These are phyloP conservation scores for Lepidium sativum DNA, from an alignment of 345 rosid genomes.

Conservation along the genomic window DNA sequence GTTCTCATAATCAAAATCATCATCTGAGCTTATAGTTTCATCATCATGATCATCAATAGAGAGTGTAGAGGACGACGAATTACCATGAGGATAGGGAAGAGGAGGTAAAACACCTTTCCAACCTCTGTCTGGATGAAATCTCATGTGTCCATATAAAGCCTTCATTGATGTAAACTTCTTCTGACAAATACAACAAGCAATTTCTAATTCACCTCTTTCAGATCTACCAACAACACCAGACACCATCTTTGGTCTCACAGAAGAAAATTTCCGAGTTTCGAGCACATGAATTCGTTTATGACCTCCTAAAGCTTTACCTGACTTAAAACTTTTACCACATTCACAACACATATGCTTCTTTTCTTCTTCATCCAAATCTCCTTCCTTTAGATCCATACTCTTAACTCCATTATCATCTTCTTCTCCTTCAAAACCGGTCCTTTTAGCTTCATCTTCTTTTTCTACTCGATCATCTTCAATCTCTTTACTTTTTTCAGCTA, in stretches of 20 bases:
- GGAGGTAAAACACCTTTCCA: constrained; percentile 48
- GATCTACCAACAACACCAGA: constrained; percentile 26
- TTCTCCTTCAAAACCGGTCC: background rate
- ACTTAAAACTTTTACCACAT: constrained; percentile 36
- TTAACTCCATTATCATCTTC: constrained; percentile 9
- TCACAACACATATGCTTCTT: constrained; percentile 22
- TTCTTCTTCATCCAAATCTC: constrained; percentile 12
- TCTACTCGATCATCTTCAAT: background rate
- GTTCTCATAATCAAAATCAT: constrained; percentile 12
- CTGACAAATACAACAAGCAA: constrained; percentile 29
- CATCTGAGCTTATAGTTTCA: constrained; percentile 16
- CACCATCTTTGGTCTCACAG: constrained; percentile 16
- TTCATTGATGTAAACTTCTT: constrained; percentile 36
- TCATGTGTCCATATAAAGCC: constrained; percentile 51
- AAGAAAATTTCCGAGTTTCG: background rate
- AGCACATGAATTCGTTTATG: constrained; percentile 39
- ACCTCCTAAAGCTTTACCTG: constrained; percentile 49
- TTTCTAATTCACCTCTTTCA: constrained; percentile 1
- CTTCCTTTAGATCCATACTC: constrained; percentile 7
- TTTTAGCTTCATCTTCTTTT: constrained; percentile 8
- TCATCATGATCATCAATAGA: constrained; percentile 24
- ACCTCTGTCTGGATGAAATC: constrained; percentile 44
- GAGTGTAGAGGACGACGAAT: constrained; percentile 26
- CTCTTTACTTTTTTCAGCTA: constrained; percentile 3
- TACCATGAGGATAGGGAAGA: constrained; percentile 2